A percentile compares a stretch with the other conserved stretches of the same genome.
Evolutionary conservation across 2,329 filamentous ascomycete species (phyloP).

Genomic region (Colletotrichum spaethianum): DNA sequence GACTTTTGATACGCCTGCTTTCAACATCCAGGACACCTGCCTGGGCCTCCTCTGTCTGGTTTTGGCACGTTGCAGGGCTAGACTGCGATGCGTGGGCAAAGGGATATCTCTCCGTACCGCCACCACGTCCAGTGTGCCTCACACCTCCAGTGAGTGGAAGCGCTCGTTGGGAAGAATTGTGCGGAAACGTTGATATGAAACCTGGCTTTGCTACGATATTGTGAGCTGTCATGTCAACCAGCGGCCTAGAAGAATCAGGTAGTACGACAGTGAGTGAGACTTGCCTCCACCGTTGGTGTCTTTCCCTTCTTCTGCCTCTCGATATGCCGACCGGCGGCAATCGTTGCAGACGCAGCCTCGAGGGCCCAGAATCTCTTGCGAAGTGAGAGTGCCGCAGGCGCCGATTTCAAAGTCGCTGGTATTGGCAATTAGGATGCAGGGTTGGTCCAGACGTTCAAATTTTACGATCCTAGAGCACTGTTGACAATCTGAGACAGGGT

Average conservation of each 20-base stretch:
- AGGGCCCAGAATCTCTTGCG: neutral
- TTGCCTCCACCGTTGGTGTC: neutral
- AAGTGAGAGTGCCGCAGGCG: neutral
- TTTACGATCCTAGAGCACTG: neutral
- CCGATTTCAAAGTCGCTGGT: neutral
- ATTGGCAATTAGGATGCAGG: neutral
- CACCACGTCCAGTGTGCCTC: neutral
- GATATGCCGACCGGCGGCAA: neutral
- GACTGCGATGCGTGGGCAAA: too few relatives aligned
- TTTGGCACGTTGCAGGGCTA: neutral
- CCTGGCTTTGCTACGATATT: neutral
- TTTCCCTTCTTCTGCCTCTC: neutral
- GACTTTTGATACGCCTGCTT: neutral
- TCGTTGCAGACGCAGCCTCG: neutral
- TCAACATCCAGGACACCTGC: neutral
- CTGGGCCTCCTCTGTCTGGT: neutral
- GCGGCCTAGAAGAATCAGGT: neutral
- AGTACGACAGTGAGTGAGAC: neutral
- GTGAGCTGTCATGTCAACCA: neutral
- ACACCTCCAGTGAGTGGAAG: neutral
- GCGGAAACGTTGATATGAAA: too few relatives aligned
- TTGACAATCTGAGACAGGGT: neutral
- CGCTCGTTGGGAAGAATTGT: neutral
- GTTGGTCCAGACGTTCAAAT: neutral
- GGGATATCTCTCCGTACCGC: neutral